Percentiles rank a stretch among this genome's conserved stretches.
phyloP scores from a whole-genome alignment of 1,139 yeast species.

The Geotrichum bryndzae region DNA sequence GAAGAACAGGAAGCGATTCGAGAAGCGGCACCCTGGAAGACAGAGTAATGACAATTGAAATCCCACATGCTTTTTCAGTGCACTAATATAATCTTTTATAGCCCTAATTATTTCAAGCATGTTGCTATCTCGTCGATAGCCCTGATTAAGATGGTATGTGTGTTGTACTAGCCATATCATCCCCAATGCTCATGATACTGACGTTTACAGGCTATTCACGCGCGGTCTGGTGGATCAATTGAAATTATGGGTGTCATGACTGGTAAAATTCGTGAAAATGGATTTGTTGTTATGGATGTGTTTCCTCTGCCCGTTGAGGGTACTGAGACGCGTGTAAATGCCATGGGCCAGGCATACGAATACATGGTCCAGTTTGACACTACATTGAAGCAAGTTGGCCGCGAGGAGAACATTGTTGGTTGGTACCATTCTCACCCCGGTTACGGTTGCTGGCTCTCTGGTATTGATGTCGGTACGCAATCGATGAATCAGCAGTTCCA shows the following conservation, averaged over 20 bases:
- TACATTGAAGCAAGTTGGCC: constrained; percentile 48
- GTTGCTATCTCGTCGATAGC: constrained; percentile 73
- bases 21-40: constrained; percentile 42
- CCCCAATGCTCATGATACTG: background rate
- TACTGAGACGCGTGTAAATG: constrained; percentile 92
- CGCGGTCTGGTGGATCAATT: constrained; percentile 78
- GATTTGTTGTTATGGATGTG: constrained; percentile 71
- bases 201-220: constrained; percentile 49
- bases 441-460: constrained; percentile 94
- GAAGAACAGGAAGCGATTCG: constrained; percentile 30
- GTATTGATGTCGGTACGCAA: constrained; percentile 87
- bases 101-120: constrained; percentile 56
- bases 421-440: constrained; percentile 96
- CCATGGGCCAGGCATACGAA: constrained; percentile 89
- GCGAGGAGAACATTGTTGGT: constrained; percentile 68
- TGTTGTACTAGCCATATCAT: background rate
- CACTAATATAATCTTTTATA: constrained; percentile 22
- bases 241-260: constrained; percentile 95
- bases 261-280: constrained; percentile 57
- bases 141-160: constrained; percentile 54
- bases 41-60: constrained; percentile 28
- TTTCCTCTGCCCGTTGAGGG: constrained; percentile 92
- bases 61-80: background rate
- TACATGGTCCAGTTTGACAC: constrained; percentile 83
- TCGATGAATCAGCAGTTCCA: constrained; percentile 76